Conservation (phyloP, 148 eudicot genomes). For the Cornus florida region DNA sequence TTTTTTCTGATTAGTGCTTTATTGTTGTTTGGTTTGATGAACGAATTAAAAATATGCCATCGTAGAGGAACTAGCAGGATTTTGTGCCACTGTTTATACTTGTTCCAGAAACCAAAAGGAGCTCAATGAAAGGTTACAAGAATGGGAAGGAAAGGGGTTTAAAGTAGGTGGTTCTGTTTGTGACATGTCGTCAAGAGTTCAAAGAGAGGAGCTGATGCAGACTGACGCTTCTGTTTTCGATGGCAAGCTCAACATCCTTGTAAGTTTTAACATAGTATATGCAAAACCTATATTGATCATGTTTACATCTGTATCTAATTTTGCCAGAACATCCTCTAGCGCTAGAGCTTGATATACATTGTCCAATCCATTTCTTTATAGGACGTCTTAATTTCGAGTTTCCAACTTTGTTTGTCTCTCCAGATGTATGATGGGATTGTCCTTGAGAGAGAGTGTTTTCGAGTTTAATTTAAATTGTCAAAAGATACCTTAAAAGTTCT, state of each 20-base stretch:
- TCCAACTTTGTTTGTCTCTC: no score
- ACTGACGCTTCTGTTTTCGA: slow-evolving; percentile 33
- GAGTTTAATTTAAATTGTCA: no score
- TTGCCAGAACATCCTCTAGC: not conserved
- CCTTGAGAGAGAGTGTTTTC: no score
- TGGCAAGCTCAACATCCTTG: slow-evolving; percentile 55
- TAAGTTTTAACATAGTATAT: slow-evolving; percentile 12
- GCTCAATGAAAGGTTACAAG: slow-evolving; percentile 29
- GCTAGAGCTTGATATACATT: not conserved
- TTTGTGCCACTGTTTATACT: slow-evolving; percentile 47
- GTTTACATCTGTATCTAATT: not conserved
- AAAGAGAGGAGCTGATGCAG: slow-evolving; percentile 38
- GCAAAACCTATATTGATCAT: not conserved
- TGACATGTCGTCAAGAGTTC: slow-evolving; percentile 37
- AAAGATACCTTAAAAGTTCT: no score
- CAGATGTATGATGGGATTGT: no score
- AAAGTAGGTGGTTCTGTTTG: slow-evolving; percentile 43
- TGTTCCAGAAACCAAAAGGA: slow-evolving; percentile 45
- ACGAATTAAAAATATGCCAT: slow-evolving; percentile 34
- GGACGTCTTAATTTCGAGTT: no score
- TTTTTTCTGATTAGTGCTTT: not conserved
- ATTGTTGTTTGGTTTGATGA: not conserved
- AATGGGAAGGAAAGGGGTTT: slow-evolving; percentile 44
- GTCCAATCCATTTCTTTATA: not conserved
- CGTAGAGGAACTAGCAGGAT: slow-evolving; percentile 52